Base-by-base conservation (phyloP, 2,329 filamentous ascomycete genomes). In the Cercospora sp. region DNA sequence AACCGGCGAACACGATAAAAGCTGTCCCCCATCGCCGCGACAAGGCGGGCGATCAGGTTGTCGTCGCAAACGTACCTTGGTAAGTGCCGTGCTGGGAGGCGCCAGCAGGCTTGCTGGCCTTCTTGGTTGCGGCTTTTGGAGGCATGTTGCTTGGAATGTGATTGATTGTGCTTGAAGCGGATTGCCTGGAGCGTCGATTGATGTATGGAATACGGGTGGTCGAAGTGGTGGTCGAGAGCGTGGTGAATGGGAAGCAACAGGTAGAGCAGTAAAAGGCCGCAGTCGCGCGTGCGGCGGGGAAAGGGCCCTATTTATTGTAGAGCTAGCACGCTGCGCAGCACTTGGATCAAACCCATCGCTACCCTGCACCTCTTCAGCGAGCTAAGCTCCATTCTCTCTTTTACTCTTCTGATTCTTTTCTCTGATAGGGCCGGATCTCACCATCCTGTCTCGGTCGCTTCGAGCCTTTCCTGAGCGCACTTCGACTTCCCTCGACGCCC, bases 51-150 rank as follows among this genome's bases (percentile, higher is more conserved):
- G 67, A 26, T 34, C 62, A 61, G 64, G 59, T 57, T 21, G 62
- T 81, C 80, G 77, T 80, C 79, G 74, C 66, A 78, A 76, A 83
- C 85, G 79, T 81, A 90, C 89, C 88, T 83, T 87, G 87, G 83
- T 91, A 91, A 75, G 87, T 86, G 75, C 85, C 85, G 83, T 90
- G 88, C 71, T 83, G 80, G 72, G 86, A 89, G 76, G 83, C 74
- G 68, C 86, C 77, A 74, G 86, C 83, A 75, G 85, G 63, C 57
- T 60, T 64, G 61, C 45, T 64, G n/a, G 61, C 61, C 61, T 64
- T 64, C 49, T 64, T 63, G 67, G 68, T 66, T 45, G 68, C 49
- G 18, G 70, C 59, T 64, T 69, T 73, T 61, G 71, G 73, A 70
- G 72, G 70, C 72, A 73, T 73, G 64, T 58, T 59, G 67, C 12